Conservation (phyloP, 2,329 filamentous ascomycete genomes). For the Cladosporium cucumerinum region DNA sequence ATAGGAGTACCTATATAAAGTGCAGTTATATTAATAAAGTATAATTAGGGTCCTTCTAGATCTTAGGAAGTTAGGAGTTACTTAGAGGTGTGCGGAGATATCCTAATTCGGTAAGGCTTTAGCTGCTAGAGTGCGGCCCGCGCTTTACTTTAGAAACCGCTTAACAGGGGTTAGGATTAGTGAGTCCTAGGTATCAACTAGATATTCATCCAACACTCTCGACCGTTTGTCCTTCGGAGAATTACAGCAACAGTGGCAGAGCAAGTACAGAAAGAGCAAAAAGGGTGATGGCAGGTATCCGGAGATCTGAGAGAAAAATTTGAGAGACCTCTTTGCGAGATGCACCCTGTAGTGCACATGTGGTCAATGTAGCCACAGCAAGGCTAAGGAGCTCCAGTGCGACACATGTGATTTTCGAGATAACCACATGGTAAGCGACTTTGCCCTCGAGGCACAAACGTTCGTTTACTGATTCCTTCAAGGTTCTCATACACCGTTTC, state of each 20-base stretch:
- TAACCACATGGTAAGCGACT: background rate
- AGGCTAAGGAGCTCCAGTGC: background rate
- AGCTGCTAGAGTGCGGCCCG: too few species aligned
- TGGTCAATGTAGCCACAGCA: background rate
- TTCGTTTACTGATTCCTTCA: background rate
- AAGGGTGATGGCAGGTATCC: background rate
- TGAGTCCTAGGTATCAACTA: too few species aligned
- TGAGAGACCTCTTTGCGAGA: background rate
- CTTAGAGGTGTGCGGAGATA: too few species aligned
- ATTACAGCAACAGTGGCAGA: background rate
- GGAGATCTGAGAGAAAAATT: background rate
- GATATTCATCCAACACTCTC: too few species aligned
- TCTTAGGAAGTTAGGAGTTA: too few species aligned
- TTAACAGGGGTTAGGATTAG: too few species aligned
- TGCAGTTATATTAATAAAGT: too few species aligned
- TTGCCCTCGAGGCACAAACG: background rate
- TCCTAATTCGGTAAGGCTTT: too few species aligned
- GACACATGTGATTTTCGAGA: background rate
- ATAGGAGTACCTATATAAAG: too few species aligned
- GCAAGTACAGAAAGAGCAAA: background rate
- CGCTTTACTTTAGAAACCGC: too few species aligned
- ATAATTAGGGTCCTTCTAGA: too few species aligned
- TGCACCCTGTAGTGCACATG: background rate
- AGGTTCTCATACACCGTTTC: background rate
- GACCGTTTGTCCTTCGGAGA: background rate